phyloP scores from a whole-genome alignment of 352 stramenopile species.

The Pythium angustatum region DNA sequence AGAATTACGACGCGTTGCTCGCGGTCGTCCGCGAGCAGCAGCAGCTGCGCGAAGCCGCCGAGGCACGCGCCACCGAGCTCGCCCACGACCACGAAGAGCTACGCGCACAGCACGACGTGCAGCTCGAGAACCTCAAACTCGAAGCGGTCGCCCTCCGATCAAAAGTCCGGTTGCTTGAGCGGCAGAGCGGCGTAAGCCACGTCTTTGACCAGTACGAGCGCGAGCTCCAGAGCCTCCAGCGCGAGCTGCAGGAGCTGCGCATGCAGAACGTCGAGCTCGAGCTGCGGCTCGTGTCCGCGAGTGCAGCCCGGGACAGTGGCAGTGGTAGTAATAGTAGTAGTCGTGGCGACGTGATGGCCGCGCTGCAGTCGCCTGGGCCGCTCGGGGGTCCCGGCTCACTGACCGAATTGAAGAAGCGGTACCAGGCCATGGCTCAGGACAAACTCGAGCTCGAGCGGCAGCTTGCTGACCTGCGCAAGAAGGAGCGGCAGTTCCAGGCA shows the following conservation, averaged over 20 bases:
- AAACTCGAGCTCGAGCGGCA: conserved; percentile 61
- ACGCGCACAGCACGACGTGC: conserved; percentile 54
- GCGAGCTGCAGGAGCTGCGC: conserved; percentile 60
- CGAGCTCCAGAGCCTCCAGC: conserved; percentile 52
- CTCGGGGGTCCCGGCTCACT: conserved; percentile 20
- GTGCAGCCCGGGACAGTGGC: background rate
- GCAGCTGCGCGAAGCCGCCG: conserved; percentile 52
- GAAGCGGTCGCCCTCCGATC: conserved; percentile 54
- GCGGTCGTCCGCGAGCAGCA: conserved; percentile 75
- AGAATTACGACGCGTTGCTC: conserved; percentile 82
- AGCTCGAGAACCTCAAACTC: conserved; percentile 82
- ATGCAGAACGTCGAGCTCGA: conserved; percentile 66
- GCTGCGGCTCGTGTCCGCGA: conserved; percentile 32
- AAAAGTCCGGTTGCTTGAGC: conserved; percentile 69
- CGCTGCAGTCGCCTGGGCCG: background rate
- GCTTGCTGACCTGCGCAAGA: conserved; percentile 54
- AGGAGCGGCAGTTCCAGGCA: conserved; percentile 66
- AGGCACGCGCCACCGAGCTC: conserved; percentile 43
- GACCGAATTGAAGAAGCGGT: conserved; percentile 67
- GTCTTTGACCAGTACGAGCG: conserved; percentile 80
- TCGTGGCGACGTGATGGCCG: no score
- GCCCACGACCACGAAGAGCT: conserved; percentile 56
- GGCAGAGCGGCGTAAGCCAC: conserved; percentile 40
- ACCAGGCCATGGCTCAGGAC: conserved; percentile 57
- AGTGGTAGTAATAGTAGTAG: background rate